Conservation (phyloP, 1,139 yeast species). For the Wickerhamomyces sp. region DNA sequence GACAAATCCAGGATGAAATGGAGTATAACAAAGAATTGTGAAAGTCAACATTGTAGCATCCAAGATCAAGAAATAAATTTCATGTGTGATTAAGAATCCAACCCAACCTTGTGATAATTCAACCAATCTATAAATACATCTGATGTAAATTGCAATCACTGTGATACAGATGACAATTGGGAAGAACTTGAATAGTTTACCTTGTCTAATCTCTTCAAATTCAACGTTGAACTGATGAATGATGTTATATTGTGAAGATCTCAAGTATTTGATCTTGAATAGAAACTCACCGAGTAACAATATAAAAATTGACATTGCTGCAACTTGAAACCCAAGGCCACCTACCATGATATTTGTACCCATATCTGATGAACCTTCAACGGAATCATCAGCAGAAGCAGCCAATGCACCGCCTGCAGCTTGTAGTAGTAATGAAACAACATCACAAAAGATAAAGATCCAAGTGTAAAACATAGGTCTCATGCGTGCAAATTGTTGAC, state of each 20-base stretch:
- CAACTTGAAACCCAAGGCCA: slow-evolving; percentile 76
- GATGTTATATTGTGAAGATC: slow-evolving; percentile 10
- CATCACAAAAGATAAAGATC: slow-evolving; percentile 62
- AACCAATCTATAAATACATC: slow-evolving; percentile 77
- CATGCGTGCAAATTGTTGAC: slow-evolving; percentile 53
- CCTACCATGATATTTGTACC: slow-evolving; percentile 81
- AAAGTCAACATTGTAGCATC: slow-evolving; percentile 67
- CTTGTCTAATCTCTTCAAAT: slow-evolving; percentile 13
- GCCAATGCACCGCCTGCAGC: slow-evolving; percentile 83
- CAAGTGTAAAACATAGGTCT: slow-evolving; percentile 75
- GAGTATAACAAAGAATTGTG: slow-evolving; percentile 38
- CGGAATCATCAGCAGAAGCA: slow-evolving; percentile 37
- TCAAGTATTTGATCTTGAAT: slow-evolving; percentile 31
- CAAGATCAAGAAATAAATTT: slow-evolving; percentile 65
- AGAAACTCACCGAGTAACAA: slow-evolving; percentile 51
- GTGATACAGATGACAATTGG: slow-evolving; percentile 48
- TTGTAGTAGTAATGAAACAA: slow-evolving; percentile 66
- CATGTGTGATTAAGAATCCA: slow-evolving; percentile 67
- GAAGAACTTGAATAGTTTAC: slow-evolving; percentile 35
- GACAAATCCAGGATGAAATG: slow-evolving; percentile 61
- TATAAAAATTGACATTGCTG: slow-evolving; percentile 63
- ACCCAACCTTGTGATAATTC: slow-evolving; percentile 77
- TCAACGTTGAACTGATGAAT: slow-evolving; percentile 22
- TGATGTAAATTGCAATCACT: slow-evolving; percentile 54
- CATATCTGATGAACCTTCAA: slow-evolving; percentile 29